A percentile compares a stretch with the other conserved stretches of the same genome.
These are phyloP conservation scores for Tylopilus sp. DNA, from an alignment of 768 basidiomycete species.

Conservation along the genomic window DNA sequence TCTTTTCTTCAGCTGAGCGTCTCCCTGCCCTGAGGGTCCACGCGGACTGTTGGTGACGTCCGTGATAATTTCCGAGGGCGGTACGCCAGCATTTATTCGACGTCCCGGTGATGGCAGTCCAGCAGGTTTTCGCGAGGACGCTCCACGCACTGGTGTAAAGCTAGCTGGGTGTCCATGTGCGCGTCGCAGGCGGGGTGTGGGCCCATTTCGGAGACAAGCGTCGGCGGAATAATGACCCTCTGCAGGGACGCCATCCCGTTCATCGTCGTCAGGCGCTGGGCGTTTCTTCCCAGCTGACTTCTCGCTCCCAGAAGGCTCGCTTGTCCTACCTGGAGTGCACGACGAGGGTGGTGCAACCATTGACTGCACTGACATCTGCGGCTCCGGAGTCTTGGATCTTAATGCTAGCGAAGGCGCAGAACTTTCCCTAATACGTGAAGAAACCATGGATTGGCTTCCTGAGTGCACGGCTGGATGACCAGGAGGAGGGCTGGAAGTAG, in stretches of 20 bases:
- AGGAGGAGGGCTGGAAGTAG: conserved; percentile 11
- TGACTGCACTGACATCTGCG: conserved; percentile 17
- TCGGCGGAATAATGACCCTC: conserved; percentile 56
- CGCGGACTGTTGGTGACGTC: conserved; percentile 73
- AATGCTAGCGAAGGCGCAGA: conserved; percentile 44
- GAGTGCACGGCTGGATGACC: conserved; percentile 4
- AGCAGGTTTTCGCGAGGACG: conserved; percentile 33
- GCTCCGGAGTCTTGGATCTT: conserved; percentile 56
- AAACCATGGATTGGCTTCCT: neutral
- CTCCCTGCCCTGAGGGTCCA: conserved; percentile 18
- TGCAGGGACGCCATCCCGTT: conserved; percentile 54
- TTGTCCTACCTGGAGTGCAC: conserved; percentile 47
- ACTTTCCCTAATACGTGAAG: conserved; percentile 23
- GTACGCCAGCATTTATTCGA: conserved; percentile 38
- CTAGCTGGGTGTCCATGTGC: conserved; percentile 57
- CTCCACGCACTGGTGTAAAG: conserved; percentile 68
- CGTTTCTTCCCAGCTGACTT: conserved; percentile 62
- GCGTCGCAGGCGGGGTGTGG: conserved; percentile 60
- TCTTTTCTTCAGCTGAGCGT: conserved; percentile 42
- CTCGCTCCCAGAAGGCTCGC: conserved; percentile 32
- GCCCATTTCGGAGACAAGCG: conserved; percentile 37
- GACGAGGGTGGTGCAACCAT: conserved; percentile 27
- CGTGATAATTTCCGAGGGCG: conserved; percentile 35
- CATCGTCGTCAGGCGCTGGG: conserved; percentile 75
- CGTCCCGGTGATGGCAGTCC: conserved; percentile 49